phyloP scores from a whole-genome alignment of 495 filamentous ascomycete genomes.

The Gamarada debralockiae region DNA sequence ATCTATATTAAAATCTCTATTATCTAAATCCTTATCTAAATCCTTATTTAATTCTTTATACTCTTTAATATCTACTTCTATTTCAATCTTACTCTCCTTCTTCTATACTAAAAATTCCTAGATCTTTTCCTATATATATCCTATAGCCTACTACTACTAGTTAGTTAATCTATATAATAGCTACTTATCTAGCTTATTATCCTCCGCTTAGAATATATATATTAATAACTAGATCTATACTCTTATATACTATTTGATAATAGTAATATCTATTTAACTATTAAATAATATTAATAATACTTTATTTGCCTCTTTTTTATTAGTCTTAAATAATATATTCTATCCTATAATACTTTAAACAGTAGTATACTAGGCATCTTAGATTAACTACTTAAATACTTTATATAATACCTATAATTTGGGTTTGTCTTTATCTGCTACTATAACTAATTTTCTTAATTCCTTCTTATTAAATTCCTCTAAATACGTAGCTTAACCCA shows the following conservation, averaged over 20 bases:
- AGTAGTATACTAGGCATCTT: not conserved
- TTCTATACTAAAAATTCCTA: slow-evolving; percentile 1
- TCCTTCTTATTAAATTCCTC: not conserved
- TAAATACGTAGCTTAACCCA: not conserved
- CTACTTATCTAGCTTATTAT: not conserved
- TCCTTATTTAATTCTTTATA: not conserved
- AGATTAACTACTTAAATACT: not conserved
- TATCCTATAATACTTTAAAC: not conserved
- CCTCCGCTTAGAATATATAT: not conserved
- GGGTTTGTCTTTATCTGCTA: not conserved
- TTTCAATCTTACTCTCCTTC: no score
- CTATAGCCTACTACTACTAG: not conserved
- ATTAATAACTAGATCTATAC: not conserved
- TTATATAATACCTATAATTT: not conserved
- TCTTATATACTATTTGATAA: not conserved
- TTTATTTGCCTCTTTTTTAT: slow-evolving; percentile 1
- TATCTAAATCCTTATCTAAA: not conserved
- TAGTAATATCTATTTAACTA: slow-evolving; percentile 5
- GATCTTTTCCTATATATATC: not conserved
- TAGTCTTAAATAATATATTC: not conserved
- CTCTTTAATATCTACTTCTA: no score
- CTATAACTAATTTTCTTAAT: not conserved
- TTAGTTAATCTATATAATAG: not conserved
- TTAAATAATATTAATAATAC: not conserved
- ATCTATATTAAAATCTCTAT: not conserved